Percentiles rank a stretch among this genome's conserved stretches.
These are phyloP conservation scores for Aspergillus mulundensis DNA, from an alignment of 495 filamentous ascomycete genomes.

Conservation along the genomic window DNA sequence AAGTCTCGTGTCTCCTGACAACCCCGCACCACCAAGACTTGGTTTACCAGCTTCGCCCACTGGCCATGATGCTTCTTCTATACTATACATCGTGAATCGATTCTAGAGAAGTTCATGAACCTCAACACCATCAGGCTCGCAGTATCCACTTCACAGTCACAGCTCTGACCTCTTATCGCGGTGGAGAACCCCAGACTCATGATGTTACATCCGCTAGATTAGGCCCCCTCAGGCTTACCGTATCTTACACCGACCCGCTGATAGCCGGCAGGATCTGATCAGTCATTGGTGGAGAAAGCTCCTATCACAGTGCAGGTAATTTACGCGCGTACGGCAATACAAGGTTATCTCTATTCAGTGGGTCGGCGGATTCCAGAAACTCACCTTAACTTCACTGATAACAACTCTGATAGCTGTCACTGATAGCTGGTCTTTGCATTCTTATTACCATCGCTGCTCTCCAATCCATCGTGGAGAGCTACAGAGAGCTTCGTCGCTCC, in stretches of 20 bases:
- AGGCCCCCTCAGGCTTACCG: not conserved
- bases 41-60: not conserved
- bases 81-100: no score
- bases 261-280: not conserved
- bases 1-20: slow-evolving; percentile 4
- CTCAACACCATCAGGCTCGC: no score
- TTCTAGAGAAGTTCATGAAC: no score
- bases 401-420: not conserved
- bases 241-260: slow-evolving; percentile 2
- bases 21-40: not conserved
- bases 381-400: not conserved
- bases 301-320: slow-evolving; percentile 3
- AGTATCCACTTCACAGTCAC: no score
- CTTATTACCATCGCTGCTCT: not conserved
- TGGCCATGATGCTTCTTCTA: not conserved
- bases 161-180: not conserved
- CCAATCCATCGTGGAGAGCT: no score
- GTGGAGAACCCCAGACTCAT: slow-evolving; percentile 9
- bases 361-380: not conserved
- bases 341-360: not conserved
- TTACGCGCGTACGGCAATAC: not conserved
- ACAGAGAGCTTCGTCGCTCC: no score
- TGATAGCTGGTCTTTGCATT: not conserved
- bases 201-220: slow-evolving; percentile 7
- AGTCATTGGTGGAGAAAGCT: not conserved